These are phyloP conservation scores for Domatiomyces catenatus DNA, from an alignment of 2,329 filamentous ascomycete species.

Conservation along the genomic window DNA sequence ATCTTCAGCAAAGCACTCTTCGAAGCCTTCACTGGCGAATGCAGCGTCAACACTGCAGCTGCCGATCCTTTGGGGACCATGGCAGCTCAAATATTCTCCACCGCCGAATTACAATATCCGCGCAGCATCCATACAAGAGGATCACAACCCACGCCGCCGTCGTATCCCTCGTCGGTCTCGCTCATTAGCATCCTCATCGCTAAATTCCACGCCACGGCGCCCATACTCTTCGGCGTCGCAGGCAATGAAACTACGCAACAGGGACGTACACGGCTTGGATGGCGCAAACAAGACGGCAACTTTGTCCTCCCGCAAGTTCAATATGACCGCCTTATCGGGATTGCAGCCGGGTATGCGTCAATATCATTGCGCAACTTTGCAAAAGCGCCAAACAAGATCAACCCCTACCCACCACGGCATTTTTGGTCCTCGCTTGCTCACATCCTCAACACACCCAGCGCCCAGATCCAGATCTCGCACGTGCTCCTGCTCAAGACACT, in stretches of 20 bases:
- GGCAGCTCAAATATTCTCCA: slow-evolving; percentile 58
- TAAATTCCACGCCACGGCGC: slow-evolving; percentile 67
- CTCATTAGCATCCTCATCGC: slow-evolving; percentile 75
- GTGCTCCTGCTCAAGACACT: slow-evolving; percentile 55
- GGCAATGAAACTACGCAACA: slow-evolving; percentile 58
- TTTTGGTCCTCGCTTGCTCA: slow-evolving; percentile 70
- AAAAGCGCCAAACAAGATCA: slow-evolving; percentile 42
- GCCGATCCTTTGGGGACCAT: slow-evolving; percentile 71
- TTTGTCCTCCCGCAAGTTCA: slow-evolving; percentile 60
- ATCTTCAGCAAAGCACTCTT: slow-evolving; percentile 60
- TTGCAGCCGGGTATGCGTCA: slow-evolving; percentile 71
- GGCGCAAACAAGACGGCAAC: slow-evolving; percentile 44
- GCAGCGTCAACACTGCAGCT: slow-evolving; percentile 45
- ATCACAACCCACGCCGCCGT: slow-evolving; percentile 18
- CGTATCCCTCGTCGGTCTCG: slow-evolving; percentile 44
- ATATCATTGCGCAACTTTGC: slow-evolving; percentile 71
- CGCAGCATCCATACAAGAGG: slow-evolving; percentile 3
- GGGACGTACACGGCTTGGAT: slow-evolving; percentile 56
- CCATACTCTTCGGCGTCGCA: slow-evolving; percentile 69
- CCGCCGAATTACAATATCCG: slow-evolving; percentile 38
- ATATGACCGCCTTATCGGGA: slow-evolving; percentile 64
- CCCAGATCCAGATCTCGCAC: slow-evolving; percentile 57
- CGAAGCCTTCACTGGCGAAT: slow-evolving; percentile 53
- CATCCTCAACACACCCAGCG: slow-evolving; percentile 58
- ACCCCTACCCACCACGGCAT: slow-evolving; percentile 60